Evolutionary conservation across 495 filamentous ascomycete species (phyloP).

Genomic region (Chlorociboria aeruginascens): DNA sequence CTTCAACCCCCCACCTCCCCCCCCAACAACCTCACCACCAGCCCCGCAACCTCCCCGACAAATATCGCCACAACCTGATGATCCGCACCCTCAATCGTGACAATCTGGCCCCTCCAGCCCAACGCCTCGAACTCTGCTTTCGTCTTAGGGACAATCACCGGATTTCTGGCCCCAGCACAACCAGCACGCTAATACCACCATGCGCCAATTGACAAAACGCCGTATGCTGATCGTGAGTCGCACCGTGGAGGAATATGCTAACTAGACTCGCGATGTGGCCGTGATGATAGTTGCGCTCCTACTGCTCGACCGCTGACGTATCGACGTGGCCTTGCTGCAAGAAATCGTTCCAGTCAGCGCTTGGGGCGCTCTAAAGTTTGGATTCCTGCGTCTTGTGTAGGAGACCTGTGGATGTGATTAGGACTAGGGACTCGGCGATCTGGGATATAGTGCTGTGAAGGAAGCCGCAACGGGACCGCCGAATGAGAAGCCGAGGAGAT

Average conservation of each 20-base stretch:
- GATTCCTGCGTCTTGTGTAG: background rate
- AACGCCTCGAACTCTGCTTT: too few species aligned
- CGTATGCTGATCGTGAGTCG: background rate
- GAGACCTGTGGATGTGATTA: background rate
- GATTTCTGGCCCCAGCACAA: too few species aligned
- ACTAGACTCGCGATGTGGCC: background rate
- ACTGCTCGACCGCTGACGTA: background rate
- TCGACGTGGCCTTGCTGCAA: background rate
- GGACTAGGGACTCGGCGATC: background rate
- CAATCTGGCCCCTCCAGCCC: too few species aligned
- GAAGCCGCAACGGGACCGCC: background rate
- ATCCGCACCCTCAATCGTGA: too few species aligned
- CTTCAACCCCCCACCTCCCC: too few species aligned
- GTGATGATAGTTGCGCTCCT: background rate
- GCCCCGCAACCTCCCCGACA: too few species aligned
- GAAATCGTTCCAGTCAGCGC: background rate
- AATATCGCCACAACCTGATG: too few species aligned
- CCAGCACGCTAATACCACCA: background rate
- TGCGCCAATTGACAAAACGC: background rate
- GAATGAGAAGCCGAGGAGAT: background rate
- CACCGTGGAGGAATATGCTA: background rate
- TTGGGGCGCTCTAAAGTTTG: too few species aligned
- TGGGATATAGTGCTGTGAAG: background rate
- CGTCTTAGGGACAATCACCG: too few species aligned
- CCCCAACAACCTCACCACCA: too few species aligned